Evolutionary conservation across 768 basidiomycete genomes (phyloP).

Genomic region (Phaffia australis): DNA sequence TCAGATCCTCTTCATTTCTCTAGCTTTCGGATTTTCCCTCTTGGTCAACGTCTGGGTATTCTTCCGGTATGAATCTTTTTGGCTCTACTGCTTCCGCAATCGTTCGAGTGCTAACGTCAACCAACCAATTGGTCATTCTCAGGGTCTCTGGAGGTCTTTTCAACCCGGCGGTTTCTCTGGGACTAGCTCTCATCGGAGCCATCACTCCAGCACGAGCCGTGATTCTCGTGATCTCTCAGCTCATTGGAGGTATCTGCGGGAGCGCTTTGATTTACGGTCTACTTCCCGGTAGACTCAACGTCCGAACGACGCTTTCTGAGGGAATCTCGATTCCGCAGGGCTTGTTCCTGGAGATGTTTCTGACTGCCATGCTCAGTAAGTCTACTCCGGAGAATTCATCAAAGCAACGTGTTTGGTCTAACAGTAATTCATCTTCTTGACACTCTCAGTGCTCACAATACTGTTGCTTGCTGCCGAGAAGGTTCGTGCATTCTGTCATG

Average conservation of each 20-base stretch:
- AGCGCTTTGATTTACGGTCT: conserved; percentile 37
- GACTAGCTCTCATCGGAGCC: conserved; percentile 39
- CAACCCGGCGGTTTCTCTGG: conserved; percentile 40
- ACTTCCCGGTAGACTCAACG: conserved; percentile 36
- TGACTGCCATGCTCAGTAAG: conserved; percentile 30
- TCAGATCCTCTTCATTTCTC: conserved; percentile 23
- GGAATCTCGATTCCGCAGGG: conserved; percentile 35
- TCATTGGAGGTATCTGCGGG: conserved; percentile 38
- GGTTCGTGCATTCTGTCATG: not conserved
- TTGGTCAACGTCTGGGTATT: conserved; percentile 7
- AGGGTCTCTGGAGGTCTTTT: conserved; percentile 22
- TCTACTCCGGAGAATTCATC: not conserved
- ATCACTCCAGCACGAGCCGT: conserved; percentile 37
- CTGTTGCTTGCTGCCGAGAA: conserved; percentile 23
- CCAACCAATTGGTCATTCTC: conserved; percentile 11
- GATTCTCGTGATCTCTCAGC: conserved; percentile 36
- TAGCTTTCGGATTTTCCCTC: conserved; percentile 21
- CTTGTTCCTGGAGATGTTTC: conserved; percentile 39
- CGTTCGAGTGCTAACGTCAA: too few species aligned
- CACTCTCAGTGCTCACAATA: not conserved
- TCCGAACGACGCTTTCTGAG: conserved; percentile 27
- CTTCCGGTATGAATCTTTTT: not conserved
- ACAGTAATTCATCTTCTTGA: not conserved
- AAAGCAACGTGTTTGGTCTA: conserved; percentile 7
- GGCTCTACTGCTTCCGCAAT: not conserved